A percentile compares a stretch with the other conserved stretches of the same genome.
phyloP scores from a whole-genome alignment of 2,329 filamentous ascomycete species.

The Hypoxylon sp. region DNA sequence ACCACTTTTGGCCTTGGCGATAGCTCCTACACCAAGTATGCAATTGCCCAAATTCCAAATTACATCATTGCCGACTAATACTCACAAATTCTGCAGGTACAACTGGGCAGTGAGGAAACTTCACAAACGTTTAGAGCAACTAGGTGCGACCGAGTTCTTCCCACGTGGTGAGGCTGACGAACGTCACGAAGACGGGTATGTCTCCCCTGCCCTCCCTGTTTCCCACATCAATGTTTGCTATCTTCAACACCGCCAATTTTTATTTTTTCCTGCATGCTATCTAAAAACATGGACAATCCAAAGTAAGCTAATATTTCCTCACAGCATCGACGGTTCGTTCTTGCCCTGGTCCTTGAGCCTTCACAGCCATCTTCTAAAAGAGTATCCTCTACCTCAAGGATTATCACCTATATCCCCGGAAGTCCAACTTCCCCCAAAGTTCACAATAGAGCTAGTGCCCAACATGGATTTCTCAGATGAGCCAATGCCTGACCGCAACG shows the following conservation, averaged over 20 bases:
- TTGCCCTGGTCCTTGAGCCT: slow-evolving; percentile 81
- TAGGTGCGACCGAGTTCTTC: slow-evolving; percentile 83
- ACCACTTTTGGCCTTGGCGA: slow-evolving; percentile 93
- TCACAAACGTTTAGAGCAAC: slow-evolving; percentile 83
- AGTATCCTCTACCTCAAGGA: slow-evolving; percentile 77
- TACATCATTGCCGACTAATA: slow-evolving; percentile 28
- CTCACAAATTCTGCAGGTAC: slow-evolving; percentile 67
- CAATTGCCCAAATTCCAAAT: slow-evolving; percentile 16
- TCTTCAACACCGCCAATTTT: neutral
- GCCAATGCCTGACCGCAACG: slow-evolving; percentile 29
- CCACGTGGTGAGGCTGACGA: slow-evolving; percentile 90
- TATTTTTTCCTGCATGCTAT: slow-evolving; percentile 8
- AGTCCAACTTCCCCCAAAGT: slow-evolving; percentile 81
- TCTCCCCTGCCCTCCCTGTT: slow-evolving; percentile 6
- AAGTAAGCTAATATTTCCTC: slow-evolving; percentile 17
- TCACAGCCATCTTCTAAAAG: slow-evolving; percentile 72
- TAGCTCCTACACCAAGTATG: slow-evolving; percentile 90
- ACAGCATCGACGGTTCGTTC: slow-evolving; percentile 84
- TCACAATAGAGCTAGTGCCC: slow-evolving; percentile 63
- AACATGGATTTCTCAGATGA: slow-evolving; percentile 40
- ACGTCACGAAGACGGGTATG: slow-evolving; percentile 85
- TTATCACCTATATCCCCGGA: slow-evolving; percentile 79
- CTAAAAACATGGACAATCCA: slow-evolving; percentile 3
- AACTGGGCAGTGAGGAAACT: slow-evolving; percentile 95
- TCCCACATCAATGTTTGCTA: too few species aligned